These are phyloP conservation scores for Aspergillus sclerotiicarbonarius DNA, from an alignment of 495 filamentous ascomycete genomes.

Conservation along the genomic window DNA sequence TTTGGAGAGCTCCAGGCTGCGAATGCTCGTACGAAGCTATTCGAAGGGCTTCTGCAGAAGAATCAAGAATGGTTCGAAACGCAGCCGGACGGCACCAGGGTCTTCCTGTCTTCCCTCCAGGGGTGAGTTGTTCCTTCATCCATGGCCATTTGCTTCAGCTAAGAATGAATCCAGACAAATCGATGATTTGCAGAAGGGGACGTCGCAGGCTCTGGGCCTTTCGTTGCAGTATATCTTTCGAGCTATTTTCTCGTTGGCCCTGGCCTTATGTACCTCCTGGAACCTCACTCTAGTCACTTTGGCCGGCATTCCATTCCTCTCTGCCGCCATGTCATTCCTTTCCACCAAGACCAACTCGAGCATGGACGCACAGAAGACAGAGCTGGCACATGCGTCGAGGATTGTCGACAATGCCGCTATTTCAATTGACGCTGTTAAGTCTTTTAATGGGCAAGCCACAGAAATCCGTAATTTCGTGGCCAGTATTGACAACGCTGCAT, in stretches of 20 bases:
- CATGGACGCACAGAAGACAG: constrained; percentile 65
- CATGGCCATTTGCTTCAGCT: constrained; percentile 6
- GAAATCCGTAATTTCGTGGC: constrained; percentile 65
- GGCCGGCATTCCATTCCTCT: constrained; percentile 68
- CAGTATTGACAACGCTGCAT: constrained; percentile 57
- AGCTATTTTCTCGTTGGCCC: constrained; percentile 57
- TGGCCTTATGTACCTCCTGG: constrained; percentile 81
- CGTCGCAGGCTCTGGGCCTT: constrained; percentile 74
- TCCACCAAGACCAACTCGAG: constrained; percentile 60
- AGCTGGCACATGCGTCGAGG: constrained; percentile 71
- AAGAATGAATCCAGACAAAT: constrained; percentile 56
- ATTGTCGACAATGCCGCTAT: constrained; percentile 64
- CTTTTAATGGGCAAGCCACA: constrained; percentile 71
- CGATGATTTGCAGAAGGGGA: constrained; percentile 76
- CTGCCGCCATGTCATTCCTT: constrained; percentile 55
- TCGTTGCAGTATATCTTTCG: constrained; percentile 60
- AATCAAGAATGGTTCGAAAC: constrained; percentile 84
- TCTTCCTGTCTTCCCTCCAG: constrained; percentile 68
- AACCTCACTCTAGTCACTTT: constrained; percentile 81
- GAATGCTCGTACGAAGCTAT: constrained; percentile 60
- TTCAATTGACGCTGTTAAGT: constrained; percentile 84
- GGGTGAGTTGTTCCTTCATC: constrained; percentile 53
- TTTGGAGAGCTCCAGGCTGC: constrained; percentile 82
- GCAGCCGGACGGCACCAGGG: constrained; percentile 66
- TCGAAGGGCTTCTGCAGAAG: constrained; percentile 64